Evolutionary conservation across 2,329 filamentous ascomycete species (phyloP), one percentile per base, ranked within the genome.

Genomic region (Trichoderma afroharzianum): DNA sequence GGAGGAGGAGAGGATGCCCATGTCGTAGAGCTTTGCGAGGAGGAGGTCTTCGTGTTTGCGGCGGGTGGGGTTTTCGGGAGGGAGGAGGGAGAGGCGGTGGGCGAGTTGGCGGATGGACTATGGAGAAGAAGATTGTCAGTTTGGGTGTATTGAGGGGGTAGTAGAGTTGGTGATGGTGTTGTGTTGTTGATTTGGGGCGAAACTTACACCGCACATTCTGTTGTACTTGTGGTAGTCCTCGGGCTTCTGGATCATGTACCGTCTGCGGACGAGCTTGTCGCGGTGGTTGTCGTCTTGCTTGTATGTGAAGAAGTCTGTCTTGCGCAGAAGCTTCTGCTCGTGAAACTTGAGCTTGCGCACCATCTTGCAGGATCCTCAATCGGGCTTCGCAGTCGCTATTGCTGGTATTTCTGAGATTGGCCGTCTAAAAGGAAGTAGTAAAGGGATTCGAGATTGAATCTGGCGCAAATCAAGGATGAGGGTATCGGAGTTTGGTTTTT

Each of bases 271-370:
- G 74, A 84, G 83, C 74, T 93, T 90, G 83, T 95, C 93, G 80
- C 95, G 92, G 84, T 99, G 96, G 77, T 90, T 87, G 79, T 92
- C 89, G 84, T 98, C 95, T 79, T 91, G 91, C 83, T 96, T 96
- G 87, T 95, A 97, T 79, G 92, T 96, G 81, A 95, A 91, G 83
- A 99, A 97, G 84, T 99, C 95, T 82, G 96, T 94, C 82, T 88
- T 89, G 80, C 95, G 95, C 78, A 98, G 89, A 80, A 98, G 92
- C 88, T 96, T 97, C 81, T 96, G 90, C 90, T 99, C 96, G 84
- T 98, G 95, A 83, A 97, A 90, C 84, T 98, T 98, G 80, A 99
- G 90, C 86, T 97, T 94, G 77, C 96, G 92, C 76, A 97, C 94
- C 96, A 98, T 98, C 28, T 76, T 87, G 80, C 59, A 14, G 39